phyloP scores from a whole-genome alignment of 225 moss, liverwort and hornwort genomes.

The Physcomitrium patens region DNA sequence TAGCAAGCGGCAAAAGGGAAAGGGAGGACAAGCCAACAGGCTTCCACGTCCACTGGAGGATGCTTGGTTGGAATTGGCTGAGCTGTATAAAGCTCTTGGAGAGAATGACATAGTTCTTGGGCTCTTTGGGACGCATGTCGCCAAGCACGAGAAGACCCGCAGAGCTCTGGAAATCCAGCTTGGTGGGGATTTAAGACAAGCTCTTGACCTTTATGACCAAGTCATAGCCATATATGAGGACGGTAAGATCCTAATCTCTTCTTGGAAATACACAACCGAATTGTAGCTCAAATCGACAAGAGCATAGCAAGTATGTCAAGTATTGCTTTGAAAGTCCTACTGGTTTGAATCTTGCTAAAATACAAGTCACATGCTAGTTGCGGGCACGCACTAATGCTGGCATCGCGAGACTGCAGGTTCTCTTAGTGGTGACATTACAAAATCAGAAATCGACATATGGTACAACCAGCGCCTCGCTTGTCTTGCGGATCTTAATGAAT shows the following conservation, averaged over 20 bases:
- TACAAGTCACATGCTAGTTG: background rate
- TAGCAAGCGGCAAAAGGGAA: constrained; percentile 71
- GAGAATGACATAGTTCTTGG: constrained; percentile 91
- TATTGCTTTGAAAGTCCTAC: constrained; percentile 17
- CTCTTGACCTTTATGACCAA: constrained; percentile 72
- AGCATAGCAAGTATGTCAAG: background rate
- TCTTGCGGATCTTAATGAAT: constrained; percentile 72
- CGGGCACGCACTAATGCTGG: background rate
- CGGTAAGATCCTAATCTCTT: constrained; percentile 25
- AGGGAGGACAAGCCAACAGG: constrained; percentile 56
- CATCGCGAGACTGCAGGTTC: constrained; percentile 38
- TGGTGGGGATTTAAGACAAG: constrained; percentile 62
- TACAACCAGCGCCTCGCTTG: constrained; percentile 80
- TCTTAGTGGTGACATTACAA: constrained; percentile 48
- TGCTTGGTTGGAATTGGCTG: constrained; percentile 87
- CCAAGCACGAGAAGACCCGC: constrained; percentile 68
- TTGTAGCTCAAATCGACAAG: background rate
- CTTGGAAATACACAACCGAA: background rate
- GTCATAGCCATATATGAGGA: constrained; percentile 61
- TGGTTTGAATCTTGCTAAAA: background rate
- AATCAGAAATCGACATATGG: constrained; percentile 82
- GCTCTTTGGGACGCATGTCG: constrained; percentile 64
- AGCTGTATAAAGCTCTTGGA: constrained; percentile 77
- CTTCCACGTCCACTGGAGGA: constrained; percentile 62
- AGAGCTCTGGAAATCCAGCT: constrained; percentile 86